Evolutionary conservation across 2,329 filamentous ascomycete genomes (phyloP).

Genomic region (Emergomyces pasteurianus): DNA sequence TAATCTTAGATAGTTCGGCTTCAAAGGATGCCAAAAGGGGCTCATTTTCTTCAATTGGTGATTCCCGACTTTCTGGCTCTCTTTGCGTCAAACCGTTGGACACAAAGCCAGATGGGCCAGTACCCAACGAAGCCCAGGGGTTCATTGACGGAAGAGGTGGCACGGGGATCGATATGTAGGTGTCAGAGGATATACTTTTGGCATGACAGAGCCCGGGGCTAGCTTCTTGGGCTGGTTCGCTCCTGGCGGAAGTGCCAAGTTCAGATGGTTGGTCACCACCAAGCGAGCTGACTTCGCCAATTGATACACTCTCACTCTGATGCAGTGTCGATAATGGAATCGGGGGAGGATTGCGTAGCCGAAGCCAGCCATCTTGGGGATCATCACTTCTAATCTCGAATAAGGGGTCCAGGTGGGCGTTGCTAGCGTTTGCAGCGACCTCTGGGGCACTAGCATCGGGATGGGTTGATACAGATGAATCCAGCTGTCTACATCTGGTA

Average conservation of each 20-base stretch:
- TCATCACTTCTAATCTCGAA: neutral
- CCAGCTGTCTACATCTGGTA: neutral
- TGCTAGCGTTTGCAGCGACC: no score
- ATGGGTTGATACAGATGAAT: neutral
- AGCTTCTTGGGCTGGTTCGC: slow-evolving; percentile 11
- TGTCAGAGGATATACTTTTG: neutral
- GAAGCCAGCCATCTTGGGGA: neutral
- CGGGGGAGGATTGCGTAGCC: neutral
- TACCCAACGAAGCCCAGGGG: slow-evolving; percentile 13
- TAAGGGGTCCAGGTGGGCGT: neutral
- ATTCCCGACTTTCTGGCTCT: slow-evolving; percentile 10
- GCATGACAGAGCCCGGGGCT: slow-evolving; percentile 10
- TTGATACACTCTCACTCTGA: neutral
- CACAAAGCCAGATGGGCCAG: neutral
- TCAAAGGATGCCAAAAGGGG: slow-evolving; percentile 30
- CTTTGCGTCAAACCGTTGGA: slow-evolving; percentile 4
- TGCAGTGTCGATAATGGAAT: neutral
- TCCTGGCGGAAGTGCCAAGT: neutral
- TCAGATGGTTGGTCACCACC: neutral
- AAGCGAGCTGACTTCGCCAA: neutral
- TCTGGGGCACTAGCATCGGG: neutral
- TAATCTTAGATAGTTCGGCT: slow-evolving; percentile 26
- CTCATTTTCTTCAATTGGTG: slow-evolving; percentile 15
- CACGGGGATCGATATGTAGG: neutral
- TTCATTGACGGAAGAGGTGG: slow-evolving; percentile 4